These are phyloP conservation scores for baker's yeast (Saccharomyces cerevisiae) DNA, from an alignment of 805 yeast species.

Conservation along the genomic window DNA sequence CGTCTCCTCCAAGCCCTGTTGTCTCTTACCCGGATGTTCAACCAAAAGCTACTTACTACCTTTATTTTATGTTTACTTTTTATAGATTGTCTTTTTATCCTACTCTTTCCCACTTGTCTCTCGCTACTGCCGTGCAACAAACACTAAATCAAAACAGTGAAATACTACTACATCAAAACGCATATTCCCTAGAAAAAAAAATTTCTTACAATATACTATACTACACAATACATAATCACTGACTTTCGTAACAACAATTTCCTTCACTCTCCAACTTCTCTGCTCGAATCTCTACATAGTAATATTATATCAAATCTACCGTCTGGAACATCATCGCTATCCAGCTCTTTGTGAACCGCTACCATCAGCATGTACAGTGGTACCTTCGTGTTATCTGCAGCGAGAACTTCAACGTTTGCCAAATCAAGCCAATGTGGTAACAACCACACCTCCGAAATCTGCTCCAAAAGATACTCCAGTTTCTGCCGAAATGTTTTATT, in stretches of 20 bases:
- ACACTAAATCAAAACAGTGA: no score
- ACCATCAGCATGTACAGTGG: background rate
- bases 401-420: background rate
- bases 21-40: no score
- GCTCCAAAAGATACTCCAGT: conserved; percentile 1
- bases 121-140: no score
- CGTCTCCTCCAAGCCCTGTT: no score
- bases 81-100: no score
- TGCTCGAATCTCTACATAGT: conserved; percentile 1
- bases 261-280: conserved; percentile 1
- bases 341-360: background rate
- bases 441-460: background rate
- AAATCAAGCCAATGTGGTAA: background rate
- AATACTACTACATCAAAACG: no score
- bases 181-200: no score
- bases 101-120: no score
- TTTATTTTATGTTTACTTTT: no score
- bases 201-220: no score
- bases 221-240: no score
- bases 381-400: background rate
- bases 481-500: background rate
- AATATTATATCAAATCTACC: background rate
- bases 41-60: no score
- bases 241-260: background rate
- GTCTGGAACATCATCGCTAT: background rate